A percentile compares a stretch with the other conserved stretches of the same genome.
phyloP scores from a whole-genome alignment of 805 yeast genomes.

The Saturnispora besseyi region DNA sequence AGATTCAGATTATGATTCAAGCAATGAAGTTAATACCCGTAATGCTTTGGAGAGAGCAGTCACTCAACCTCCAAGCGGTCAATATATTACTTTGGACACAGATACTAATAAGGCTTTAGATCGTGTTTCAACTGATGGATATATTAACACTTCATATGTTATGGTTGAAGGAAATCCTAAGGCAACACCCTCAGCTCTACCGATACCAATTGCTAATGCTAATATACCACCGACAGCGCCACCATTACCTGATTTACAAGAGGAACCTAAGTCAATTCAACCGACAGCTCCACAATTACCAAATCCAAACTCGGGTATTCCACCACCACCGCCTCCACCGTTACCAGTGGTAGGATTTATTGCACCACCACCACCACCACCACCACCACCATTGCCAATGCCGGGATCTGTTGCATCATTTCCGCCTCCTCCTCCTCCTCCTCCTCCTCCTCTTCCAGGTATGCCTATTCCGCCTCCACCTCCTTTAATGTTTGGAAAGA shows the following conservation, averaged over 20 bases:
- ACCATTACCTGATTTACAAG: neutral
- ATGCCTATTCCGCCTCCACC: constrained; percentile 26
- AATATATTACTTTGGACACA: too few relatives aligned
- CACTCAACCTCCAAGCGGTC: too few relatives aligned
- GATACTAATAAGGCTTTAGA: too few relatives aligned
- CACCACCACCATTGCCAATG: constrained; percentile 14
- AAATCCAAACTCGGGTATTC: neutral
- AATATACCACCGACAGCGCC: neutral
- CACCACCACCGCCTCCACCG: constrained; percentile 4
- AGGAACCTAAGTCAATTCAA: neutral
- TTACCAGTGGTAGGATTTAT: constrained; percentile 12
- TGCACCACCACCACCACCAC: constrained; percentile 17
- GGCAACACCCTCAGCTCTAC: neutral
- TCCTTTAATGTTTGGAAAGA: constrained; percentile 19
- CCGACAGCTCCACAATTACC: neutral
- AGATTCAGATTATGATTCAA: too few relatives aligned
- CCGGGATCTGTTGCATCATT: constrained; percentile 4
- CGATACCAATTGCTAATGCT: neutral
- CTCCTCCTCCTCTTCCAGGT: constrained; percentile 28
- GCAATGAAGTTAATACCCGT: too few relatives aligned
- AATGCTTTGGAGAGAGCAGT: too few relatives aligned
- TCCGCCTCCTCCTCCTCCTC: constrained; percentile 23
- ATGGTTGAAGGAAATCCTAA: too few relatives aligned
- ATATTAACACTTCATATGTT: too few relatives aligned
- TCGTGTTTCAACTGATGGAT: too few relatives aligned